Conservation (phyloP, 2,329 filamentous ascomycete species). For the Ramularia endophylla region DNA sequence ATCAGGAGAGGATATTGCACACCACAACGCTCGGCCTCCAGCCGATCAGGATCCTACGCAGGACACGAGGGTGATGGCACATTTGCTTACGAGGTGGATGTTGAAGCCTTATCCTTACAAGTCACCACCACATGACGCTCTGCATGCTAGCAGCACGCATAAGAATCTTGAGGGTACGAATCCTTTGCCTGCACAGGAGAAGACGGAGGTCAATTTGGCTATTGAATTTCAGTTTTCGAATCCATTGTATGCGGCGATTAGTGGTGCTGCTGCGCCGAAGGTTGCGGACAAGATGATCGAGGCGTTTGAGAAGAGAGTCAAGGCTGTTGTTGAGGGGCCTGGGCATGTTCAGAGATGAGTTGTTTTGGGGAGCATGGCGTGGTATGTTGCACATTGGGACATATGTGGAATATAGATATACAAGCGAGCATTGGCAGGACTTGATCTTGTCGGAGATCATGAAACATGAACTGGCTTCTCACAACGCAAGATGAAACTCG, state of each 20-base stretch:
- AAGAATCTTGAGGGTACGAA: conserved; percentile 37
- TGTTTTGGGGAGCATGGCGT: too few relatives aligned
- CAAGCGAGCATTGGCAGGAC: too few relatives aligned
- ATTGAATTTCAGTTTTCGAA: conserved; percentile 83
- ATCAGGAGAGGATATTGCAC: conserved; percentile 32
- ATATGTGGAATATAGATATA: too few relatives aligned
- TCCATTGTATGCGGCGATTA: conserved; percentile 79
- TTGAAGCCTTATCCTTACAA: conserved; percentile 45
- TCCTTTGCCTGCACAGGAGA: conserved; percentile 35
- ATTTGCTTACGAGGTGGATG: conserved; percentile 64
- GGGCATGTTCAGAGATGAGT: conserved; percentile 2
- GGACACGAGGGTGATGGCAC: conserved; percentile 52
- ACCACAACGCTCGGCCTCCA: conserved; percentile 35
- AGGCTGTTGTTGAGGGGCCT: conserved; percentile 42
- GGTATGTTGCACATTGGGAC: too few relatives aligned
- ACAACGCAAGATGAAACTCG: too few relatives aligned
- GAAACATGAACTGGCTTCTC: too few relatives aligned
- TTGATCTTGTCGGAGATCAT: too few relatives aligned
- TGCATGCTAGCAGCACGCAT: conserved; percentile 23
- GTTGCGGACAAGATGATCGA: conserved; percentile 85
- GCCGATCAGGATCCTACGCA: conserved; percentile 33
- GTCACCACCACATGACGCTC: conserved; percentile 38
- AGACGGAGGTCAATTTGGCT: conserved; percentile 68
- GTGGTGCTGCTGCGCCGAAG: conserved; percentile 73
- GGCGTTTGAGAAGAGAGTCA: conserved; percentile 81